A percentile compares a stretch with the other conserved stretches of the same genome.
These are phyloP conservation scores for Neoboletus brunneissimus DNA, from an alignment of 768 basidiomycete species.

Conservation along the genomic window DNA sequence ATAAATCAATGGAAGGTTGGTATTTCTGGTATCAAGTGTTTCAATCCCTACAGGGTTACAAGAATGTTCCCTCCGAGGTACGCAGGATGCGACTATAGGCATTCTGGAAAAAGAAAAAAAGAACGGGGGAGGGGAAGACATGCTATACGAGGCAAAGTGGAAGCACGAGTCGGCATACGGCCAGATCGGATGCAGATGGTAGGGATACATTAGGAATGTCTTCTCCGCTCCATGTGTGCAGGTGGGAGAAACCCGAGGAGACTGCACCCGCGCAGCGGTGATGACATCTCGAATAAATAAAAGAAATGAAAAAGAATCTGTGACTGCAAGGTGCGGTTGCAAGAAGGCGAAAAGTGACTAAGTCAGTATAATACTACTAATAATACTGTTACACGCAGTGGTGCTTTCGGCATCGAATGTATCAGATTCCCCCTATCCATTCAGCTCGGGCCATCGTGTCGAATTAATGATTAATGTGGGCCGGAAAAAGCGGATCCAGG, in stretches of 20 bases:
- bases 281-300: constrained; percentile 21
- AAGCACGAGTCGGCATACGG: constrained; percentile 16
- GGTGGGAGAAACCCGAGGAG: constrained; percentile 20
- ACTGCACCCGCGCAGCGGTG: constrained; percentile 23
- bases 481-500: constrained; percentile 30
- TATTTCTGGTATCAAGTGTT: constrained; percentile 19
- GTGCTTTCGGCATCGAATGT: constrained; percentile 19
- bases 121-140: constrained; percentile 1
- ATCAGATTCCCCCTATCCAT: constrained; percentile 22
- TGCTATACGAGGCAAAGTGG: constrained; percentile 13
- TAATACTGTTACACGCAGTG: constrained; percentile 33
- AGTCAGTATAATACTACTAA: constrained; percentile 36
- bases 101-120: constrained; percentile 12
- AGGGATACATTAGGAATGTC: constrained; percentile 22
- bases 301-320: constrained; percentile 17
- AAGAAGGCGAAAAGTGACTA: constrained; percentile 32
- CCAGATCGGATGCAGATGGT: constrained; percentile 23
- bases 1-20: constrained; percentile 9
- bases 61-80: constrained; percentile 12
- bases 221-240: constrained; percentile 19
- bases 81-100: constrained; percentile 7
- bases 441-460: constrained; percentile 1
- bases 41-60: constrained; percentile 23
- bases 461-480: constrained; percentile 30
- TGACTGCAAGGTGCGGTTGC: constrained; percentile 22